phyloP scores from a whole-genome alignment of 2,329 filamentous ascomycete genomes.

The Hypoxylon sp. region DNA sequence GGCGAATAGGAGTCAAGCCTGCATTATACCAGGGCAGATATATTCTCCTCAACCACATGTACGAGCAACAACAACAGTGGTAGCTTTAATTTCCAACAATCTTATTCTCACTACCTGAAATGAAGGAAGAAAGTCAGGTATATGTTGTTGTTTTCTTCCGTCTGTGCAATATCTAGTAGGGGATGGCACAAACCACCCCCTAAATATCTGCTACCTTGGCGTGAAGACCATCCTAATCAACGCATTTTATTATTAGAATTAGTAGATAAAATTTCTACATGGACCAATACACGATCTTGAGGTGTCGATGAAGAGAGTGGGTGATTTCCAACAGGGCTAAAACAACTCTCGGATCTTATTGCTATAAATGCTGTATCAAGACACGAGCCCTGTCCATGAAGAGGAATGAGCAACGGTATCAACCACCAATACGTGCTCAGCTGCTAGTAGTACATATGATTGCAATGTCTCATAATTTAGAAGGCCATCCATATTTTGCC shows the following conservation, averaged over 20 bases:
- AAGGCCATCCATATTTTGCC: neutral
- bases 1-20: slow-evolving; percentile 12
- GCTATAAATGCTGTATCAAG: neutral
- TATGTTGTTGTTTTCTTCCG: neutral
- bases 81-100: neutral
- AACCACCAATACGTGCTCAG: neutral
- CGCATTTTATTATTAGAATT: neutral
- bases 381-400: neutral
- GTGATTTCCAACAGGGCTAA: neutral
- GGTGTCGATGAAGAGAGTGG: neutral
- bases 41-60: neutral
- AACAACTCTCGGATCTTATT: neutral
- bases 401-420: neutral
- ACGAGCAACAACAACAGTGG: neutral
- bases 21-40: neutral
- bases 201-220: slow-evolving; percentile 24
- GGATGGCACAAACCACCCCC: slow-evolving; percentile 22
- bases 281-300: neutral
- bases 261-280: slow-evolving; percentile 2
- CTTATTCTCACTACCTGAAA: neutral
- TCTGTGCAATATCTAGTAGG: neutral
- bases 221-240: slow-evolving; percentile 21
- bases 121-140: neutral
- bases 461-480: neutral
- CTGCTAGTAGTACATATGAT: neutral